Conservation (phyloP, 2,329 filamentous ascomycete species). For the Arthrinium puccinioides region DNA sequence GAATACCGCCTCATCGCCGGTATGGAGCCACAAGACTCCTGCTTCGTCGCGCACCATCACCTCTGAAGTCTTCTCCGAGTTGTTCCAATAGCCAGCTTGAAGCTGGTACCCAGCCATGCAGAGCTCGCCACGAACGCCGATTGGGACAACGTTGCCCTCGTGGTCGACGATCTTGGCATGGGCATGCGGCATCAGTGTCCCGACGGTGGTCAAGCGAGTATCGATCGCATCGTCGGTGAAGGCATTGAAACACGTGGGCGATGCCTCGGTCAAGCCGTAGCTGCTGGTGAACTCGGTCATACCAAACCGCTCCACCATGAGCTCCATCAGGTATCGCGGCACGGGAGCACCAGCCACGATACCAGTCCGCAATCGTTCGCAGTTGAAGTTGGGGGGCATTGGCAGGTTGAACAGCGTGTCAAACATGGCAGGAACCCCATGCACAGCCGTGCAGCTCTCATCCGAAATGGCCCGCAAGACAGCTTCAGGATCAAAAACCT, state of each 20-base stretch:
- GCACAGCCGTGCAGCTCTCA: slow-evolving; percentile 65
- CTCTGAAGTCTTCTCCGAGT: slow-evolving; percentile 65
- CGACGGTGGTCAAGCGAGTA: slow-evolving; percentile 63
- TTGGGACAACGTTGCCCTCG: slow-evolving; percentile 56
- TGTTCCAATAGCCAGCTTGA: slow-evolving; percentile 61
- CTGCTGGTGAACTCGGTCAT: slow-evolving; percentile 69
- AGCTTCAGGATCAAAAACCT: slow-evolving; percentile 63
- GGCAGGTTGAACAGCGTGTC: slow-evolving; percentile 51
- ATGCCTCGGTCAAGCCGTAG: slow-evolving; percentile 70
- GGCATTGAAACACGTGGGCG: slow-evolving; percentile 74
- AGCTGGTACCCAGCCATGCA: slow-evolving; percentile 75
- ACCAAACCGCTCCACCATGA: slow-evolving; percentile 61
- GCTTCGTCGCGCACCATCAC: slow-evolving; percentile 45
- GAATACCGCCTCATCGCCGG: slow-evolving; percentile 62
- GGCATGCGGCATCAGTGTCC: slow-evolving; percentile 68
- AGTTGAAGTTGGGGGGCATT: slow-evolving; percentile 32
- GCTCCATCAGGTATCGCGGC: slow-evolving; percentile 66
- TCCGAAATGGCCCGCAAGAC: slow-evolving; percentile 60
- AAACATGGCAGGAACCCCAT: slow-evolving; percentile 82
- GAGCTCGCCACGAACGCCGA: slow-evolving; percentile 65
- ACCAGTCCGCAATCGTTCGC: slow-evolving; percentile 58
- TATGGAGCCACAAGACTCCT: slow-evolving; percentile 55
- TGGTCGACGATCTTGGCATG: slow-evolving; percentile 71
- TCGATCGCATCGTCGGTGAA: slow-evolving; percentile 65
- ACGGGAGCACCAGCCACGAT: slow-evolving; percentile 76